phyloP scores from a whole-genome alignment of 202 grass and related monocot genomes.

The Digitaria exilis region DNA sequence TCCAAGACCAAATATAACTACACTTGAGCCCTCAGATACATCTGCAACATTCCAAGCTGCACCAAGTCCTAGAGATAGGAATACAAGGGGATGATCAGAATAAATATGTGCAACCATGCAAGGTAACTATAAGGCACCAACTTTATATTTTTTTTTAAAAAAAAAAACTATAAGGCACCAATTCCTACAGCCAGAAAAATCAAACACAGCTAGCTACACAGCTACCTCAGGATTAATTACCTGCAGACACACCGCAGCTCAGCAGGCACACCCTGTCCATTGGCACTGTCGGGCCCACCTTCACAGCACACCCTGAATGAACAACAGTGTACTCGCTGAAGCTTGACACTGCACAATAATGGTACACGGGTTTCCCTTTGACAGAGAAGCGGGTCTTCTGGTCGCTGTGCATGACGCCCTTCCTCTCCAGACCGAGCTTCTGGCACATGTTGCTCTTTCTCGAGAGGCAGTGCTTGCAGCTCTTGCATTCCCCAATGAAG shows the following conservation, averaged over 20 bases:
- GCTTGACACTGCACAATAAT: slow-evolving; percentile 96
- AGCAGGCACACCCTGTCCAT: slow-evolving; percentile 90
- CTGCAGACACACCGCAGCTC: slow-evolving; percentile 89
- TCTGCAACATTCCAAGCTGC: slow-evolving; percentile 95
- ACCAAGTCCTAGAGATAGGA: slow-evolving; percentile 63
- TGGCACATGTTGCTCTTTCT: slow-evolving; percentile 97
- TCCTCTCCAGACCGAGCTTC: slow-evolving; percentile 90
- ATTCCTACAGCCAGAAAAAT: neutral
- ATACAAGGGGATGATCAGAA: neutral
- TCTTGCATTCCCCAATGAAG: slow-evolving; percentile 93
- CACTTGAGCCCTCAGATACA: slow-evolving; percentile 76
- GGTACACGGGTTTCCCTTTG: slow-evolving; percentile 67
- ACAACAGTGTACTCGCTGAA: slow-evolving; percentile 95
- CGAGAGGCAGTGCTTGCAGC: slow-evolving; percentile 80
- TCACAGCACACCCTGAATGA: slow-evolving; percentile 84
- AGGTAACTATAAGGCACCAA: too few relatives aligned
- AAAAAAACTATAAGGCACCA: neutral
- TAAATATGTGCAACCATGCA: neutral
- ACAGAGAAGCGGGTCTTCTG: slow-evolving; percentile 80
- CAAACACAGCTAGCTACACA: neutral
- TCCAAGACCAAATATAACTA: slow-evolving; percentile 97
- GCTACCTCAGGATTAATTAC: slow-evolving; percentile 45
- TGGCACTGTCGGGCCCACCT: slow-evolving; percentile 55
- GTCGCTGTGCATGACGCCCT: slow-evolving; percentile 82
- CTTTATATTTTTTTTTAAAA: too few relatives aligned